Percentiles rank a stretch among this genome's conserved stretches.
phyloP scores from a whole-genome alignment of 148 eudicot genomes.

The Heliosperma pusillum region DNA sequence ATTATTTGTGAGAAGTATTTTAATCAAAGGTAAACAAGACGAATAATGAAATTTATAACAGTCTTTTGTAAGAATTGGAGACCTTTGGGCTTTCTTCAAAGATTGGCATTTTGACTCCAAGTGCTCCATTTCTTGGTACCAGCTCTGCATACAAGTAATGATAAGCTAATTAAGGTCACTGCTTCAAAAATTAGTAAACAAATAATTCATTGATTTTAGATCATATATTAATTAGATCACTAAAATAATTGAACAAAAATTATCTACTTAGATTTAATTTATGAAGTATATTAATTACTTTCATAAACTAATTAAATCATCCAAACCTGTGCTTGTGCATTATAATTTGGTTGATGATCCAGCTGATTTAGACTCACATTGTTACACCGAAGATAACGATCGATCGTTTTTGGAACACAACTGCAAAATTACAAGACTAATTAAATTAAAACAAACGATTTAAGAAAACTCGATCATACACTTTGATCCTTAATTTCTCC shows the following conservation, averaged over 20 bases:
- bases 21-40: too few relatives aligned
- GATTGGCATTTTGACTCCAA: conserved; percentile 68
- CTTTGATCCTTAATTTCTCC: too few relatives aligned
- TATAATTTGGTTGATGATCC: neutral
- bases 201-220: too few relatives aligned
- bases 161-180: neutral
- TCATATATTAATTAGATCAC: too few relatives aligned
- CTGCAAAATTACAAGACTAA: neutral
- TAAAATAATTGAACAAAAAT: too few relatives aligned
- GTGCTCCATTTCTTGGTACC: conserved; percentile 78
- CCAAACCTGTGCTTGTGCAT: conserved; percentile 7
- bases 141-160: conserved; percentile 41
- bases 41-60: too few relatives aligned
- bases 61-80: too few relatives aligned
- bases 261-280: too few relatives aligned
- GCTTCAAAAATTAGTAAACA: neutral
- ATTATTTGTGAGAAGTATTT: too few relatives aligned
- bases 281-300: too few relatives aligned
- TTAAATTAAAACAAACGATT: neutral
- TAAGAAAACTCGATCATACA: too few relatives aligned
- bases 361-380: neutral
- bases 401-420: conserved; percentile 6
- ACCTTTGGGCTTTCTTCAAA: conserved; percentile 81
- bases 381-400: neutral
- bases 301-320: too few relatives aligned